These are phyloP conservation scores for Gigaspora rosea DNA, from an alignment of 192 early-diverging fungal genomes.

Conservation along the genomic window DNA sequence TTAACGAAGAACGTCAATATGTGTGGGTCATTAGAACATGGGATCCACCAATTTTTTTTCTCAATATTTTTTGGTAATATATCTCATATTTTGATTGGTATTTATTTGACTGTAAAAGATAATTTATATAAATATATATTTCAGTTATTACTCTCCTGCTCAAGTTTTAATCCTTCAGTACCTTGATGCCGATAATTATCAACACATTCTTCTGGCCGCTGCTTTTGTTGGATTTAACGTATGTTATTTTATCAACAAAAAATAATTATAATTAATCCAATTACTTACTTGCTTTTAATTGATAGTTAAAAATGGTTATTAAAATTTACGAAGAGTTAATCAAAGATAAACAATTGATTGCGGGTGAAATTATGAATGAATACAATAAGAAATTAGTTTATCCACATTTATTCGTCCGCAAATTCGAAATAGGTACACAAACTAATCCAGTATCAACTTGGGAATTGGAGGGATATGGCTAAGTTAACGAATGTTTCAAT, in stretches of 20 bases:
- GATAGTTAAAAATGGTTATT: conserved; percentile 11
- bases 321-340: conserved; percentile 42
- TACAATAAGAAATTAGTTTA: conserved; percentile 67
- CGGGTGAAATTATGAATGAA: conserved; percentile 58
- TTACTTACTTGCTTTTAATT: neutral
- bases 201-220: conserved; percentile 57
- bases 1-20: neutral
- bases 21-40: conserved; percentile 7
- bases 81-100: neutral
- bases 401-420: conserved; percentile 60
- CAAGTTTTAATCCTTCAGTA: conserved; percentile 58
- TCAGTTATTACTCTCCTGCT: conserved; percentile 62
- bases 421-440: conserved; percentile 48
- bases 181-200: conserved; percentile 56
- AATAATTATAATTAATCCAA: neutral
- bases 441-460: conserved; percentile 5
- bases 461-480: neutral
- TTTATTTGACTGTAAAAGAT: neutral
- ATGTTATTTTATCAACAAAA: conserved; percentile 15
- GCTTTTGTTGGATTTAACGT: conserved; percentile 53
- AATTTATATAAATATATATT: neutral
- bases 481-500: no score
- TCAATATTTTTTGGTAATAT: neutral
- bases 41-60: neutral
- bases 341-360: conserved; percentile 64